Percentiles rank a stretch among this genome's conserved stretches.
phyloP scores from a whole-genome alignment of 2,329 filamentous ascomycete genomes.

The Dactylellina haptotyla region DNA sequence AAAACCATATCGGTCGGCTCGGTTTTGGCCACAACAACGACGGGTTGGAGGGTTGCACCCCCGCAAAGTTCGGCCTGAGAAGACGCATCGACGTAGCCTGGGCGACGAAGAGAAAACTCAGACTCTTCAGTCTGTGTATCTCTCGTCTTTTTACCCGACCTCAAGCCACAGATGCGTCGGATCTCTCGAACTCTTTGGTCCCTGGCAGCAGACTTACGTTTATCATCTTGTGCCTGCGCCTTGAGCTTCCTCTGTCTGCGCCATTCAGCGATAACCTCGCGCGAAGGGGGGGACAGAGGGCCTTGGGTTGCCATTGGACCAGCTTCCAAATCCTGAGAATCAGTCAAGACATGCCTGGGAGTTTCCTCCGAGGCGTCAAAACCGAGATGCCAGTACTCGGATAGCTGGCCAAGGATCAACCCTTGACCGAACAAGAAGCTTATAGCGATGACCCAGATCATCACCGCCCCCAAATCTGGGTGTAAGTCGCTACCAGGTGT shows the following conservation, averaged over 20 bases:
- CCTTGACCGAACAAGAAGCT: constrained; percentile 9
- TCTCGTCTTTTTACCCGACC: no score
- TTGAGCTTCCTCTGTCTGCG: neutral
- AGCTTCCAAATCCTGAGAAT: neutral
- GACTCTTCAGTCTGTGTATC: constrained; percentile 12
- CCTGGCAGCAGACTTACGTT: no score
- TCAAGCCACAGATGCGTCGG: neutral
- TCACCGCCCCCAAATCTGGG: constrained; percentile 7
- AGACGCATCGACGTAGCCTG: constrained; percentile 4
- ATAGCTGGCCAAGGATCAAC: neutral
- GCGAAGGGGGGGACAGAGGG: neutral
- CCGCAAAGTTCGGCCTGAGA: constrained; percentile 7
- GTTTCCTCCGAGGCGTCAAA: constrained; percentile 29
- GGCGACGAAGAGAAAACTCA: neutral
- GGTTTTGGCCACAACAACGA: neutral
- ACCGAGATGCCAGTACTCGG: neutral
- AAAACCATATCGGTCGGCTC: constrained; percentile 4
- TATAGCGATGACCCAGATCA: neutral
- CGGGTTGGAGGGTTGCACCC: constrained; percentile 14
- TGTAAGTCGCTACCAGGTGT: constrained; percentile 6
- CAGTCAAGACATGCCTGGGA: constrained; percentile 4
- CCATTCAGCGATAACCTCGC: neutral
- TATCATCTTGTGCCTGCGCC: neutral
- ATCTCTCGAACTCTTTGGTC: neutral
- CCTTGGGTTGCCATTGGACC: neutral